phyloP scores from a whole-genome alignment of 2,329 filamentous ascomycete genomes.

The Aaosphaeria arxii region DNA sequence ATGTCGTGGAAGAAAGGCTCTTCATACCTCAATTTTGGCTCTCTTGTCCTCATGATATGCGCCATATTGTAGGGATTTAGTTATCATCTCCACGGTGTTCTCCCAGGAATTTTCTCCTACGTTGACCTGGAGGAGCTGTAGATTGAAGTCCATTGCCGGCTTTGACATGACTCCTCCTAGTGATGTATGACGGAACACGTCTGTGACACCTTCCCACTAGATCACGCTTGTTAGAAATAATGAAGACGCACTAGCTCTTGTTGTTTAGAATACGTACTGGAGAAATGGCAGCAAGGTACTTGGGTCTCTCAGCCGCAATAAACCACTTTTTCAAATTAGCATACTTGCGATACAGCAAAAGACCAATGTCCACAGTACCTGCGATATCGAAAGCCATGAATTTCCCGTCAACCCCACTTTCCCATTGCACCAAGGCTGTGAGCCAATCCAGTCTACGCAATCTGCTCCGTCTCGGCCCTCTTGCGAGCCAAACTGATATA shows the following conservation, averaged over 20 bases:
- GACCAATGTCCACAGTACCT: background rate
- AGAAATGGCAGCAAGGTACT: background rate
- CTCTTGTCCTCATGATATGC: constrained; percentile 20
- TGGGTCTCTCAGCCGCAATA: background rate
- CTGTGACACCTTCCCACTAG: background rate
- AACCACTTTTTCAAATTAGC: background rate
- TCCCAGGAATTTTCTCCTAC: too few relatives aligned
- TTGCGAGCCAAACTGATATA: background rate
- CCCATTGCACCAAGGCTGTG: background rate
- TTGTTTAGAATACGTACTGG: background rate
- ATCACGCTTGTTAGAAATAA: too few relatives aligned
- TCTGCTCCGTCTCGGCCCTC: background rate
- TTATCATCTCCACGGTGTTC: constrained; percentile 31
- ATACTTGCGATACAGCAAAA: background rate
- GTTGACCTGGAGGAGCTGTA: too few relatives aligned
- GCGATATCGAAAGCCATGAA: background rate
- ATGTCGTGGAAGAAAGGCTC: too few relatives aligned
- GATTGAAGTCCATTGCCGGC: too few relatives aligned
- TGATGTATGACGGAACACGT: background rate
- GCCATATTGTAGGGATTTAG: constrained; percentile 26
- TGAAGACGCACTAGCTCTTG: too few relatives aligned
- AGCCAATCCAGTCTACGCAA: background rate
- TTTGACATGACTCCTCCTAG: constrained; percentile 11
- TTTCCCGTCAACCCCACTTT: background rate
- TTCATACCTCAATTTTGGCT: constrained; percentile 7